These are phyloP conservation scores for Coemansia asiatica DNA, from an alignment of 192 early-diverging fungal species.

Conservation along the genomic window DNA sequence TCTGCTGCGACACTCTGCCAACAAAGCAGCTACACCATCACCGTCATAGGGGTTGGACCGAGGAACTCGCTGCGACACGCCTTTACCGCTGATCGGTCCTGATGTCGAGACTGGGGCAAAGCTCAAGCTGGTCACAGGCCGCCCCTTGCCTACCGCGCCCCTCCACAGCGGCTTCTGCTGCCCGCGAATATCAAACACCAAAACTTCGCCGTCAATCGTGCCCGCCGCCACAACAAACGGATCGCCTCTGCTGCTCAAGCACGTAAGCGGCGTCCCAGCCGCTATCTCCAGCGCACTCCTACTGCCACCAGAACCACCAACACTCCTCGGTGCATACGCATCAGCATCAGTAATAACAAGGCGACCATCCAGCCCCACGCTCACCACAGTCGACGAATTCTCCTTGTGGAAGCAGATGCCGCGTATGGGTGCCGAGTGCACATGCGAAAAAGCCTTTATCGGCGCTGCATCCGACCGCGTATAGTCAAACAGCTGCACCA, in stretches of 20 bases:
- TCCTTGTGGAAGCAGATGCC: constrained; percentile 30
- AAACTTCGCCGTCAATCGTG: constrained; percentile 40
- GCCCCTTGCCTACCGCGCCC: constrained; percentile 7
- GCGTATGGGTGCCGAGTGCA: constrained; percentile 39
- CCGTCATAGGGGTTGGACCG: no score
- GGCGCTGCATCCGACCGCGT: constrained; percentile 26
- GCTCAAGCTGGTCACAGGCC: constrained; percentile 26
- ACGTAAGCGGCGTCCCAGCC: constrained; percentile 27
- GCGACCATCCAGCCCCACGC: constrained; percentile 34
- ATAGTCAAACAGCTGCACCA: constrained; percentile 50
- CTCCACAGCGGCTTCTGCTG: constrained; percentile 30
- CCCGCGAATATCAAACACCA: constrained; percentile 34
- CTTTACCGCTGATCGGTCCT: not conserved
- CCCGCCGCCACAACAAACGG: constrained; percentile 24
- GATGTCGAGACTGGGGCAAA: constrained; percentile 7
- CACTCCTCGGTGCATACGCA: constrained; percentile 11
- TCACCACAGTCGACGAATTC: constrained; percentile 12
- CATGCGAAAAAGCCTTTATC: constrained; percentile 23
- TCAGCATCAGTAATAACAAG: constrained; percentile 30
- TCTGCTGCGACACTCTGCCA: no score
- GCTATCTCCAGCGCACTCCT: constrained; percentile 11
- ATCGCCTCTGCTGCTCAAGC: constrained; percentile 22
- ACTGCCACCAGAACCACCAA: not conserved
- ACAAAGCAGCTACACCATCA: no score
- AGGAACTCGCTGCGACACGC: no score